A percentile compares a stretch with the other conserved stretches of the same genome.
Evolutionary conservation across 768 basidiomycete genomes (phyloP).

Genomic region (Xanthoconium purpureum): DNA sequence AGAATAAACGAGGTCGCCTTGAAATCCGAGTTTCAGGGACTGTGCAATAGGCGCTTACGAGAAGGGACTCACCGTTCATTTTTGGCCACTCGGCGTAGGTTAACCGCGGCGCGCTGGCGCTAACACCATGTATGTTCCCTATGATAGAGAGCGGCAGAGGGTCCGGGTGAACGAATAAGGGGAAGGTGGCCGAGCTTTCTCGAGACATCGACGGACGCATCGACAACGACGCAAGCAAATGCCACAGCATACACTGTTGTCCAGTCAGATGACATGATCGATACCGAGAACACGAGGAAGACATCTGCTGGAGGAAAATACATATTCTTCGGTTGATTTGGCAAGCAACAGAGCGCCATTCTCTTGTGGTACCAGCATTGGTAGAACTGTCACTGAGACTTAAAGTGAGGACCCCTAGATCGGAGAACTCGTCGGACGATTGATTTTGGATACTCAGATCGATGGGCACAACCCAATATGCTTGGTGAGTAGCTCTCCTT

Average conservation of each 20-base stretch:
- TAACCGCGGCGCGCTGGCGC: slow-evolving; percentile 8
- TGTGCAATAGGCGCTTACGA: background rate
- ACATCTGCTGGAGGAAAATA: too few relatives aligned
- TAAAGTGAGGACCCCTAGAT: too few relatives aligned
- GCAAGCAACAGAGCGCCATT: too few relatives aligned
- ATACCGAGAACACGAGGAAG: too few relatives aligned
- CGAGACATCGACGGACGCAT: background rate
- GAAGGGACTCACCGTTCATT: slow-evolving; percentile 2
- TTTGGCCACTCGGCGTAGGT: slow-evolving; percentile 16
- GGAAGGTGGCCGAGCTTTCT: background rate
- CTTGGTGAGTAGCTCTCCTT: too few relatives aligned
- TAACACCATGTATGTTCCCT: slow-evolving; percentile 13
- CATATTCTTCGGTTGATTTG: too few relatives aligned
- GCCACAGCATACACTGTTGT: background rate
- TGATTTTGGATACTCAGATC: too few relatives aligned
- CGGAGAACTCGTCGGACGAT: too few relatives aligned
- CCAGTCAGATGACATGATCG: background rate
- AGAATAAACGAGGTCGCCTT: slow-evolving; percentile 15
- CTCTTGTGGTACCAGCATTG: too few relatives aligned
- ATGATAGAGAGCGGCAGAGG: slow-evolving; percentile 13
- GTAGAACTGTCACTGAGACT: too few relatives aligned
- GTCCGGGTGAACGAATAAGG: slow-evolving; percentile 9
- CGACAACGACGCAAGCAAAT: background rate
- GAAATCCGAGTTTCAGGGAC: background rate
- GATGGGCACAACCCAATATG: too few relatives aligned